Conservation (phyloP, 2,329 filamentous ascomycete species). For the Metarhizium guizhouense region DNA sequence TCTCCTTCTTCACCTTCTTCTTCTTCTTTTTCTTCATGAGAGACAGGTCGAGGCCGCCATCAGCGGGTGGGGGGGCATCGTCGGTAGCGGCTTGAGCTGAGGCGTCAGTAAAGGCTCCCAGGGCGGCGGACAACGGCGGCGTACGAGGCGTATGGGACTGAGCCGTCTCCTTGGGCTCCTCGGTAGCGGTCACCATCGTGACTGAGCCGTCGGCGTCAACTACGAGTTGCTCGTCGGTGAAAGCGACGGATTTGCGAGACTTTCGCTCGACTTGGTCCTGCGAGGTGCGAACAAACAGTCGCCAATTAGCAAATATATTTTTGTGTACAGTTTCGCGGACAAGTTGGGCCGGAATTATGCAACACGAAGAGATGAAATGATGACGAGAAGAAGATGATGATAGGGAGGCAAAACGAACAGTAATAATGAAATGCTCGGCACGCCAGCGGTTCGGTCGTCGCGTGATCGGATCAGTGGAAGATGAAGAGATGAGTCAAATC, state of each 20-base stretch:
- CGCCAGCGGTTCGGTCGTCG: not conserved
- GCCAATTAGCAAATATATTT: not conserved
- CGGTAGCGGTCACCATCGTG: conserved; percentile 62
- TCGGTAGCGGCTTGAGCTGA: conserved; percentile 33
- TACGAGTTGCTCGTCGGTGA: conserved; percentile 78
- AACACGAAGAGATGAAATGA: not conserved
- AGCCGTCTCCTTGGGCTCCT: conserved; percentile 72
- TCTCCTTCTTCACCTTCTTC: conserved; percentile 56
- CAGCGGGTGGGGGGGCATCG: conserved; percentile 35
- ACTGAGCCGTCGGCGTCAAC: conserved; percentile 86
- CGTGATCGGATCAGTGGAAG: not conserved
- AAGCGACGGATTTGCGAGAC: conserved; percentile 87
- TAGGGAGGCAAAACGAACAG: conserved; percentile 1
- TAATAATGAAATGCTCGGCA: not conserved
- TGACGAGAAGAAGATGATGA: not conserved
- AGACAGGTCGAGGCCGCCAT: conserved; percentile 48
- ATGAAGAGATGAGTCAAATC: not conserved
- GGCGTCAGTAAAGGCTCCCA: conserved; percentile 45
- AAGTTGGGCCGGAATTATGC: not conserved
- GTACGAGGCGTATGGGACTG: conserved; percentile 68
- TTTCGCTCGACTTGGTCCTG: conserved; percentile 45
- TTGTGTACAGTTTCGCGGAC: not conserved
- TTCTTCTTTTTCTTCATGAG: conserved; percentile 92
- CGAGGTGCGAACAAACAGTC: not conserved
- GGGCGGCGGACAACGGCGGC: conserved; percentile 47